phyloP scores from a whole-genome alignment of 129 eudicot species.

The Flaveria bidentis region DNA sequence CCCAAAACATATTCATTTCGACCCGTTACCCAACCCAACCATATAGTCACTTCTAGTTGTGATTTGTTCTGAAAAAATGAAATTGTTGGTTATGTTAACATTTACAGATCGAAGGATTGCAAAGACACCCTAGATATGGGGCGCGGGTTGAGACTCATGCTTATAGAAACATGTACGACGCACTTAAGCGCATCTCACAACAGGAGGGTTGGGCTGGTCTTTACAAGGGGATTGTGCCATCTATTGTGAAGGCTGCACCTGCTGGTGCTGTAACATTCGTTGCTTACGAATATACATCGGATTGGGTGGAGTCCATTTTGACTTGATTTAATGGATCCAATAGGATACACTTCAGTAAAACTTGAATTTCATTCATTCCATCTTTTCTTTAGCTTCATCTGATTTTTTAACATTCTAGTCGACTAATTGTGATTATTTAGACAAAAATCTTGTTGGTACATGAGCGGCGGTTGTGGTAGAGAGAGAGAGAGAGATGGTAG shows the following conservation, averaged over 20 bases:
- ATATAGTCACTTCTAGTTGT: not conserved
- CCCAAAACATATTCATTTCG: not conserved
- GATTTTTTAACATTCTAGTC: not conserved
- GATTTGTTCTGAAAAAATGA: not conserved
- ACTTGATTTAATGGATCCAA: conserved; percentile 39
- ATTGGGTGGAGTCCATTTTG: conserved; percentile 70
- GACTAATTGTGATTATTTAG: too few relatives aligned
- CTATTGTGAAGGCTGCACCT: conserved; percentile 93
- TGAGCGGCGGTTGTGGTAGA: too few relatives aligned
- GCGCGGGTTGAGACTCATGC: conserved; percentile 76
- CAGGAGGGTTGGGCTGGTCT: conserved; percentile 91
- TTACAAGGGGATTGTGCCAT: conserved; percentile 92
- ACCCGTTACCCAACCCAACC: not conserved
- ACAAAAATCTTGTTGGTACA: too few relatives aligned
- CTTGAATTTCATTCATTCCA: conserved; percentile 10
- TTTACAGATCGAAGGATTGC: conserved; percentile 78
- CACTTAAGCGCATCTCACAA: conserved; percentile 55
- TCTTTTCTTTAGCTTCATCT: conserved; percentile 4
- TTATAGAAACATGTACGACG: conserved; percentile 75
- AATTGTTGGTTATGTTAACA: not conserved
- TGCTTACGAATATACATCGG: conserved; percentile 72
- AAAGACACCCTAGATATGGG: conserved; percentile 82
- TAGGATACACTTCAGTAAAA: conserved; percentile 12
- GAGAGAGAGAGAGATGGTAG: too few relatives aligned
- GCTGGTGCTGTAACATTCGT: conserved; percentile 99